Conservation (phyloP, 2,329 filamentous ascomycete genomes). For the Trichoderma atroviride region DNA sequence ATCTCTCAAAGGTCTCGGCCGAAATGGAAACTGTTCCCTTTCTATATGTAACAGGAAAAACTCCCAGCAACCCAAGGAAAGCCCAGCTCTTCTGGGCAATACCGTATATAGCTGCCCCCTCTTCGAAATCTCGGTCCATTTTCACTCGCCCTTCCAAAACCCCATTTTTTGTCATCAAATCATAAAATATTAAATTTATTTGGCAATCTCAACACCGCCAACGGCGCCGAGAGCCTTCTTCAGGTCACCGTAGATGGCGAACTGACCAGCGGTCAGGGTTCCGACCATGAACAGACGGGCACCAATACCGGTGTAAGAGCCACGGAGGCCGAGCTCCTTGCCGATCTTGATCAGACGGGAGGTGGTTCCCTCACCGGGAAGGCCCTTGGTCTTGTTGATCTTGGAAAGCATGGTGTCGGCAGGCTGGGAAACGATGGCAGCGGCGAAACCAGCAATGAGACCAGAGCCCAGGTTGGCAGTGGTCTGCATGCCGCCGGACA, state of each 20-base stretch:
- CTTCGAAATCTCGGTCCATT: conserved; percentile 22
- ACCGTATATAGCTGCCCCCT: conserved; percentile 19
- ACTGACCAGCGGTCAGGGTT: conserved; percentile 77
- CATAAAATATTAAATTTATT: conserved; percentile 17
- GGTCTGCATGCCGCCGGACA: conserved; percentile 72
- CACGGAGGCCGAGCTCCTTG: conserved; percentile 79
- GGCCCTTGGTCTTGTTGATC: conserved; percentile 94
- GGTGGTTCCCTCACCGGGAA: conserved; percentile 81
- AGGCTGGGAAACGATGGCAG: conserved; percentile 83
- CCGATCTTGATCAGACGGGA: conserved; percentile 84
- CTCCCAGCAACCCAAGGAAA: conserved; percentile 22
- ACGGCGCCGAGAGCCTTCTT: conserved; percentile 71
- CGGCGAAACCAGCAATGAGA: conserved; percentile 71
- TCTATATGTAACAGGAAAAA: conserved; percentile 23
- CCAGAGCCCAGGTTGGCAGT: conserved; percentile 71
- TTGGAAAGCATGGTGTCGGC: conserved; percentile 93
- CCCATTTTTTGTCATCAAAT: conserved; percentile 19
- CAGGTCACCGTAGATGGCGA: conserved; percentile 79
- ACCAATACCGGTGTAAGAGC: conserved; percentile 79
- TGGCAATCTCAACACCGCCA: conserved; percentile 66
- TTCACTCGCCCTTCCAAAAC: neutral
- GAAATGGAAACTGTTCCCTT: conserved; percentile 6
- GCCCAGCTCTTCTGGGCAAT: conserved; percentile 25
- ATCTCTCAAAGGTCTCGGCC: conserved; percentile 14
- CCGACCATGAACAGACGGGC: conserved; percentile 68